These are phyloP conservation scores for Irpex sp. DNA, from an alignment of 1,284 basidiomycete species.

Conservation along the genomic window DNA sequence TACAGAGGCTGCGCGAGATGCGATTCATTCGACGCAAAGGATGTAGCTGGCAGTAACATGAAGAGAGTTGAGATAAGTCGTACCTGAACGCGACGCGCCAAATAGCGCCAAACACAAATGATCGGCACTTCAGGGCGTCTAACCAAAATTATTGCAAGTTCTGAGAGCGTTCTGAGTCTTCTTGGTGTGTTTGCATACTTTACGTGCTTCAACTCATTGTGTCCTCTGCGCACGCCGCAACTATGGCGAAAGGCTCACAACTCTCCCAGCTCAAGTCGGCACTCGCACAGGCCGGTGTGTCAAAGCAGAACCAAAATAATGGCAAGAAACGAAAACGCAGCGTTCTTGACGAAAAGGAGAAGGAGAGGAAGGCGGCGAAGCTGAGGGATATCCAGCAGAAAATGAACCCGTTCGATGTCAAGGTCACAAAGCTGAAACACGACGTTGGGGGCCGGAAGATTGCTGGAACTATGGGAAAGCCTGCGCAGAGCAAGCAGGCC, in stretches of 20 bases:
- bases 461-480: slow-evolving; percentile 79
- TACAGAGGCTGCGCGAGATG: background rate
- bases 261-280: slow-evolving; percentile 85
- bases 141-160: background rate
- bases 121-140: background rate
- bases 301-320: slow-evolving; percentile 37
- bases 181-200: no score
- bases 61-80: no score
- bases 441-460: slow-evolving; percentile 86
- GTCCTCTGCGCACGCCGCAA: background rate
- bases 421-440: slow-evolving; percentile 88
- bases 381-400: slow-evolving; percentile 80
- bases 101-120: background rate
- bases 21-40: no score
- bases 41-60: no score
- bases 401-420: slow-evolving; percentile 92
- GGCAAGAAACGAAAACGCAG: slow-evolving; percentile 70
- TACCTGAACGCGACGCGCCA: background rate
- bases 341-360: slow-evolving; percentile 61
- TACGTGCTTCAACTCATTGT: no score
- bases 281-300: slow-evolving; percentile 71
- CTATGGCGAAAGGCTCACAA: slow-evolving; percentile 72
- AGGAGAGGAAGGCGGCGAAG: slow-evolving; percentile 73
- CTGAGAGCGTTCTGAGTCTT: background rate
- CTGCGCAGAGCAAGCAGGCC: slow-evolving; percentile 82